Percentiles rank a stretch among this genome's conserved stretches.
Evolutionary conservation across 2,329 filamentous ascomycete genomes (phyloP).

Genomic region (Arthrinium phaeospermum): DNA sequence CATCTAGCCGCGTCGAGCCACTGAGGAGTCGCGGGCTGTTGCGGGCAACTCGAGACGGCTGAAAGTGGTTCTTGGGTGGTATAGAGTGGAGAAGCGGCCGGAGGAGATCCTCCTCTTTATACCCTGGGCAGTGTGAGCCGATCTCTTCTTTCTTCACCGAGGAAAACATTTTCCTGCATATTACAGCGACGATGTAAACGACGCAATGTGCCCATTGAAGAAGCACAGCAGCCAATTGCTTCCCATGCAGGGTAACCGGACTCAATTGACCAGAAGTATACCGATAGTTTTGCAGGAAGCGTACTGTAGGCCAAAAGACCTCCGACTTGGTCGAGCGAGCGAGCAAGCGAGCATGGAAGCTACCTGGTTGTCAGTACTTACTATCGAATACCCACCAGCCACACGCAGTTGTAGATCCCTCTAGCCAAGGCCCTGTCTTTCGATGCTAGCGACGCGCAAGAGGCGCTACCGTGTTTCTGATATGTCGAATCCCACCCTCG

Average conservation of each 20-base stretch:
- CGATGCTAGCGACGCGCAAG: constrained; percentile 7
- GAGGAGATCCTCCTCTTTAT: neutral
- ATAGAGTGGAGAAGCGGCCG: neutral
- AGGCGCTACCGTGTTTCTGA: constrained; percentile 8
- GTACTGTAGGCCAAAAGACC: neutral
- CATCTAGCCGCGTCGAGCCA: neutral
- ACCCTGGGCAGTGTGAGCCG: neutral
- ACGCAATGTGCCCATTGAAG: neutral
- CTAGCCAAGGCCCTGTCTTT: neutral
- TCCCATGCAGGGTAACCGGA: neutral
- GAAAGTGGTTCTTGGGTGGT: neutral
- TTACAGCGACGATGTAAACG: neutral
- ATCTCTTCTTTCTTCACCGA: neutral
- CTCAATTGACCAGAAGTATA: neutral
- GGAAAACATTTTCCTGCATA: neutral
- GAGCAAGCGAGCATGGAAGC: neutral
- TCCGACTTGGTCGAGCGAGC: neutral
- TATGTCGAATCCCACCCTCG: constrained; percentile 12
- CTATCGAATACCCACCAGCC: neutral
- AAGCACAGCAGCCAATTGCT: neutral
- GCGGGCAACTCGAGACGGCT: neutral
- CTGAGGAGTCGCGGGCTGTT: neutral
- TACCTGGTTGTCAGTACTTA: neutral
- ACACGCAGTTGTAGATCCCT: neutral
- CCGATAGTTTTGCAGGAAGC: neutral